Conservation (phyloP, 352 stramenopile genomes). For the Globisporangium ultimum region DNA sequence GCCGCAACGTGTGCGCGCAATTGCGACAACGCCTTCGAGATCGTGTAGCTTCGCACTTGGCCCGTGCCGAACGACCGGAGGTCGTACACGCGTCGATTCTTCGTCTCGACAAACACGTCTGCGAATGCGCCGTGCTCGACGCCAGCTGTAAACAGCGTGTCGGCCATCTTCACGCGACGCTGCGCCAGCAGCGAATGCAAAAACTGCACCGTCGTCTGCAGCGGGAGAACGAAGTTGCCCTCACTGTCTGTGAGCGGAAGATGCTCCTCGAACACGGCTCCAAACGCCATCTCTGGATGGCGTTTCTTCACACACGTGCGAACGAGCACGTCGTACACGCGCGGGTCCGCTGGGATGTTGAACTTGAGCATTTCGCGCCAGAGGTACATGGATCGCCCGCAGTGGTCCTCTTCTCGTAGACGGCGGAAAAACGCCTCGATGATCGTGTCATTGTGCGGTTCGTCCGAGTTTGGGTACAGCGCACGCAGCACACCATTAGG, state of each 20-base stretch:
- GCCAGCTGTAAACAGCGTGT: constrained; percentile 59
- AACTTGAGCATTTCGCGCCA: constrained; percentile 84
- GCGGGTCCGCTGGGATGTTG: constrained; percentile 57
- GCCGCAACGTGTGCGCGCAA: constrained; percentile 33
- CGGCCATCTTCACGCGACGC: constrained; percentile 55
- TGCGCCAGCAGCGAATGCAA: constrained; percentile 73
- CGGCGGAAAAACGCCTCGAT: constrained; percentile 83
- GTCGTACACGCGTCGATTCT: constrained; percentile 54
- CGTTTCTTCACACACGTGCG: constrained; percentile 83
- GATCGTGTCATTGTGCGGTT: constrained; percentile 57
- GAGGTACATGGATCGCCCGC: constrained; percentile 78
- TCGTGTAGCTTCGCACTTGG: constrained; percentile 58
- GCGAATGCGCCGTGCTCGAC: constrained; percentile 48
- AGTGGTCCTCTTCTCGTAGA: constrained; percentile 83
- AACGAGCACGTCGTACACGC: constrained; percentile 77
- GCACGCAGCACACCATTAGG: constrained; percentile 73
- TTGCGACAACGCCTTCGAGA: constrained; percentile 54
- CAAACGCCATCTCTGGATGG: constrained; percentile 74
- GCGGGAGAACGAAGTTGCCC: constrained; percentile 57
- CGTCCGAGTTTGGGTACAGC: constrained; percentile 77
- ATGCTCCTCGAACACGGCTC: constrained; percentile 65
- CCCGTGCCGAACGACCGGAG: constrained; percentile 53
- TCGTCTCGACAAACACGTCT: constrained; percentile 46
- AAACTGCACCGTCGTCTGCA: constrained; percentile 56
- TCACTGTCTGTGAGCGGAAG: constrained; percentile 45